A percentile compares a stretch with the other conserved stretches of the same genome.
Conservation (phyloP, 164 flowering plant genomes). For the Kingdonia uniflora region DNA sequence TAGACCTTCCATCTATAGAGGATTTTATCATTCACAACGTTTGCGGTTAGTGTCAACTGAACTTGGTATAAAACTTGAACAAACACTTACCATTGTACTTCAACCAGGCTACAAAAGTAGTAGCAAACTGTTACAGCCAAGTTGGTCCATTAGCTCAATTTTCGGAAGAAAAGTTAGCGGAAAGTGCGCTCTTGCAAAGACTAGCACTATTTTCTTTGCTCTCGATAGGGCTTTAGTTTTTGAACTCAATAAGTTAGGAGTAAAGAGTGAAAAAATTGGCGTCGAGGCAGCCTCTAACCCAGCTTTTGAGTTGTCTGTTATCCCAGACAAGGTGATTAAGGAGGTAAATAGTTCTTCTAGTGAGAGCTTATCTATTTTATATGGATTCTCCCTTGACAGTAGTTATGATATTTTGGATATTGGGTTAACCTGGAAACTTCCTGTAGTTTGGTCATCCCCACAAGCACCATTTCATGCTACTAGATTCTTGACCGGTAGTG, state of each 20-base stretch:
- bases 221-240: constrained; percentile 47
- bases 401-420: constrained; percentile 49
- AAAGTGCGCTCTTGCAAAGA: constrained; percentile 70
- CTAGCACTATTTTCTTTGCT: constrained; percentile 61
- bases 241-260: constrained; percentile 22
- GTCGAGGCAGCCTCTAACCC: constrained; percentile 26
- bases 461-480: constrained; percentile 68
- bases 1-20: constrained; percentile 80
- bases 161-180: constrained; percentile 62
- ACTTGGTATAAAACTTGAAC: constrained; percentile 57
- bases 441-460: constrained; percentile 61
- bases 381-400: constrained; percentile 38
- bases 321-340: constrained; percentile 42
- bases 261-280: constrained; percentile 12
- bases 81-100: constrained; percentile 84
- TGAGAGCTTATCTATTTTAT: constrained; percentile 35
- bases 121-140: constrained; percentile 35
- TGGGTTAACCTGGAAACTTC: constrained; percentile 66
- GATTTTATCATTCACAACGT: constrained; percentile 88
- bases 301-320: constrained; percentile 45
- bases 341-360: constrained; percentile 26
- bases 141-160: constrained; percentile 75
- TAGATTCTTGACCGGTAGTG: constrained; percentile 94
- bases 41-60: constrained; percentile 50
- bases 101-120: constrained; percentile 38